Conservation (phyloP, 441 rosid species). For the Croton laevigatus region DNA sequence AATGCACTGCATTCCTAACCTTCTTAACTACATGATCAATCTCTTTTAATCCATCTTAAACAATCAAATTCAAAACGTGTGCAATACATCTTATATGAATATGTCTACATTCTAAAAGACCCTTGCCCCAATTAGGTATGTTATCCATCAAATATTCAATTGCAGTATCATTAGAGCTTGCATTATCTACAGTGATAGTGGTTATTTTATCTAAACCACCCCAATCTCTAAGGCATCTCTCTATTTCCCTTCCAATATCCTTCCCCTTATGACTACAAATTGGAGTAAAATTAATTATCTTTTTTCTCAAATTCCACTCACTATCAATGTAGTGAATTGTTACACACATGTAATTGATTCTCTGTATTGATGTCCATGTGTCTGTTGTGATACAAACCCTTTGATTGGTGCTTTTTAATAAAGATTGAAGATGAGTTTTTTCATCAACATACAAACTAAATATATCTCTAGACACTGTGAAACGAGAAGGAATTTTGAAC, state of each 20-base stretch:
- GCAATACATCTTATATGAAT: not conserved
- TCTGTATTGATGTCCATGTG: not conserved
- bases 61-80: not conserved
- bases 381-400: not conserved
- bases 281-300: no score
- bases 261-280: no score
- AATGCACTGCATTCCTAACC: not conserved
- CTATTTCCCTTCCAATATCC: not conserved
- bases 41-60: not conserved
- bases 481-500: not conserved
- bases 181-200: not conserved
- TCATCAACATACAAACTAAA: not conserved
- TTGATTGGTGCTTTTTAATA: not conserved
- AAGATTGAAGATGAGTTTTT: no score
- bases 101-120: not conserved
- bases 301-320: not conserved
- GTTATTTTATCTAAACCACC: not conserved
- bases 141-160: not conserved
- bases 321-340: not conserved
- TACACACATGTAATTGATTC: not conserved
- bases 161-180: not conserved
- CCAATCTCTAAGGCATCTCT: not conserved
- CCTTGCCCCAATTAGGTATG: not conserved
- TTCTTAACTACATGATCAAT: not conserved
- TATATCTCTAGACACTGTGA: not conserved